These are phyloP conservation scores for Boletus edulis DNA, from an alignment of 768 basidiomycete species.

Conservation along the genomic window DNA sequence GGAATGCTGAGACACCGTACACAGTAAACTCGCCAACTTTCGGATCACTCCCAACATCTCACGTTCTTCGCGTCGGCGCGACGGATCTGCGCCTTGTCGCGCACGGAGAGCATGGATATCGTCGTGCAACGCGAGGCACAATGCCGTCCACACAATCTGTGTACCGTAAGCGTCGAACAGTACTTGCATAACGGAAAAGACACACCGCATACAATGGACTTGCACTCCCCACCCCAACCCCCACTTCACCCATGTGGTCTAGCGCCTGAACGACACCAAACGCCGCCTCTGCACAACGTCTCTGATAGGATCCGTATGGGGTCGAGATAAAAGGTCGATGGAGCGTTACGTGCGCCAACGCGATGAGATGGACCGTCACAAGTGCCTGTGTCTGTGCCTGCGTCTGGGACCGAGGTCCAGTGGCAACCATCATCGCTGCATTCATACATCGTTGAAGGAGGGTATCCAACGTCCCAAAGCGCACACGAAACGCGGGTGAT, in stretches of 20 bases:
- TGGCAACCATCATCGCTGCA: slow-evolving; percentile 8
- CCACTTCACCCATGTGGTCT: slow-evolving; percentile 10
- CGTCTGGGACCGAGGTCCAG: neutral
- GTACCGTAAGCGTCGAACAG: neutral
- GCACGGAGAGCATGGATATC: slow-evolving; percentile 21
- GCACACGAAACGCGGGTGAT: slow-evolving; percentile 39
- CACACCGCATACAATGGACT: slow-evolving; percentile 21
- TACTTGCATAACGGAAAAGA: neutral
- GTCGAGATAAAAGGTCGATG: slow-evolving; percentile 20
- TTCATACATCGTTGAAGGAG: slow-evolving; percentile 37
- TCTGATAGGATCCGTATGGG: slow-evolving; percentile 8
- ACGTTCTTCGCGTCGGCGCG: slow-evolving; percentile 10
- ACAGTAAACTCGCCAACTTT: slow-evolving; percentile 15
- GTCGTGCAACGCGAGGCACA: slow-evolving; percentile 21
- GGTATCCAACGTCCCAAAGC: slow-evolving; percentile 45
- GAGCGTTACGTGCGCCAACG: slow-evolving; percentile 25
- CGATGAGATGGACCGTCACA: slow-evolving; percentile 17
- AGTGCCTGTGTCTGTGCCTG: neutral
- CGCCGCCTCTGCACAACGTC: slow-evolving; percentile 16
- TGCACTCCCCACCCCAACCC: neutral
- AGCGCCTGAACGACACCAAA: slow-evolving; percentile 14
- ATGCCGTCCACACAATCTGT: slow-evolving; percentile 24
- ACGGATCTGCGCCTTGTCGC: neutral
- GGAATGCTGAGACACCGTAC: slow-evolving; percentile 14
- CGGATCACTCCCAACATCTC: slow-evolving; percentile 15